Conservation (phyloP, 805 yeast genomes). For the Wickerhamiella qilinensis region DNA sequence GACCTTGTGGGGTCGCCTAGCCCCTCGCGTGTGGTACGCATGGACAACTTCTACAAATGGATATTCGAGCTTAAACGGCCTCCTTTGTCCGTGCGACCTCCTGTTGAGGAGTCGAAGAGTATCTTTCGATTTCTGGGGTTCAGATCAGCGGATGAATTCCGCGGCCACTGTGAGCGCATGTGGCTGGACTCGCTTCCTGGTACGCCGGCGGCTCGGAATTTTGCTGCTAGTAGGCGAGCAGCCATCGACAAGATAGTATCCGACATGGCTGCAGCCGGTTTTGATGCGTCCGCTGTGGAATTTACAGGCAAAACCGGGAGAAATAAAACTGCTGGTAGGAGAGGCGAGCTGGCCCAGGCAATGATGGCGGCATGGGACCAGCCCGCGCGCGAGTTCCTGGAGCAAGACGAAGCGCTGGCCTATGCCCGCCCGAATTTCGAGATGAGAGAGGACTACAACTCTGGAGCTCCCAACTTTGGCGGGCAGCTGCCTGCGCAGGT, state of each 20-base stretch:
- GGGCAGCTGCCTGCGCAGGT: neutral
- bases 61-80: constrained; percentile 5
- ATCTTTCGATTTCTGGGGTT: constrained; percentile 4
- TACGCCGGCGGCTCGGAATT: constrained; percentile 12
- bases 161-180: constrained; percentile 9
- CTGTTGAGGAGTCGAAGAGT: neutral
- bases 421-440: neutral
- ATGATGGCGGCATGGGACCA: neutral
- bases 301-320: too few relatives aligned
- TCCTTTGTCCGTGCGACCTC: neutral
- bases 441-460: neutral
- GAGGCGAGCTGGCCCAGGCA: neutral
- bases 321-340: too few relatives aligned
- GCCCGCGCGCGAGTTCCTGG: neutral
- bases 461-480: neutral
- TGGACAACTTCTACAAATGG: constrained; percentile 6
- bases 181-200: constrained; percentile 15
- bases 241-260: constrained; percentile 9
- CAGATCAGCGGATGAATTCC: constrained; percentile 4
- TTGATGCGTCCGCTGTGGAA: neutral
- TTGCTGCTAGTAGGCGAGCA: constrained; percentile 11
- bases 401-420: neutral
- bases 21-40: constrained; percentile 2
- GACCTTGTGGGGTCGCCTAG: neutral
- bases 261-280: constrained; percentile 5